phyloP scores from a whole-genome alignment of 352 stramenopile species.

The Globisporangium polare region DNA sequence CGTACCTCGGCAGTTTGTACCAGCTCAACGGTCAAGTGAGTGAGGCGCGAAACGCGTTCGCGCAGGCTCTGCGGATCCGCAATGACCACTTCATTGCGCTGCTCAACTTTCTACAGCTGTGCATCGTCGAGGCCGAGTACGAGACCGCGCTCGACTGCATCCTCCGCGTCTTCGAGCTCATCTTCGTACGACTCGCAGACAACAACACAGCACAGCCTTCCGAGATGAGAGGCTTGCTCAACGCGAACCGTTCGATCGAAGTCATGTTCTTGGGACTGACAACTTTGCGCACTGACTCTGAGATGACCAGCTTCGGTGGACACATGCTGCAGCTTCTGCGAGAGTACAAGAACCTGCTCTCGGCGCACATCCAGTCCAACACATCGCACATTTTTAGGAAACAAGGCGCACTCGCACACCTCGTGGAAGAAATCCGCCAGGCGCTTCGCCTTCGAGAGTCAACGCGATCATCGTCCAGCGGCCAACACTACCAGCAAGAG shows the following conservation, averaged over 20 bases:
- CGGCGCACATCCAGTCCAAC: constrained; percentile 36
- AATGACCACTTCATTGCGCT: constrained; percentile 36
- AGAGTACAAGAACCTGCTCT: constrained; percentile 37
- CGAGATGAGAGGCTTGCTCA: constrained; percentile 19
- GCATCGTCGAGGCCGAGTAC: constrained; percentile 30
- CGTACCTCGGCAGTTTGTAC: constrained; percentile 27
- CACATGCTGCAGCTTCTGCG: constrained; percentile 31
- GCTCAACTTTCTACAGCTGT: constrained; percentile 46
- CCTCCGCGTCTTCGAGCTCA: constrained; percentile 28
- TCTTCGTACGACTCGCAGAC: constrained; percentile 2
- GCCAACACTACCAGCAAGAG: not conserved
- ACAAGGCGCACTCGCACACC: constrained; percentile 32
- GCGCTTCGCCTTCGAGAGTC: not conserved
- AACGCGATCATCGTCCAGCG: not conserved
- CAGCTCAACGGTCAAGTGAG: constrained; percentile 31
- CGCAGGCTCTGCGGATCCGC: constrained; percentile 27
- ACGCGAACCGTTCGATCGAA: constrained; percentile 21
- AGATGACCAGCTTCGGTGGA: constrained; percentile 9
- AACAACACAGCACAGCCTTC: not conserved
- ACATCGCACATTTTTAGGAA: constrained; percentile 43
- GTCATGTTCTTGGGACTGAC: constrained; percentile 22
- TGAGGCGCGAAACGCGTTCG: constrained; percentile 25
- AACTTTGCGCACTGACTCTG: constrained; percentile 2
- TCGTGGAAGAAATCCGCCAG: constrained; percentile 26
- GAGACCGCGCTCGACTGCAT: constrained; percentile 33